phyloP scores from a whole-genome alignment of 768 basidiomycete genomes.

The Imleria badia region DNA sequence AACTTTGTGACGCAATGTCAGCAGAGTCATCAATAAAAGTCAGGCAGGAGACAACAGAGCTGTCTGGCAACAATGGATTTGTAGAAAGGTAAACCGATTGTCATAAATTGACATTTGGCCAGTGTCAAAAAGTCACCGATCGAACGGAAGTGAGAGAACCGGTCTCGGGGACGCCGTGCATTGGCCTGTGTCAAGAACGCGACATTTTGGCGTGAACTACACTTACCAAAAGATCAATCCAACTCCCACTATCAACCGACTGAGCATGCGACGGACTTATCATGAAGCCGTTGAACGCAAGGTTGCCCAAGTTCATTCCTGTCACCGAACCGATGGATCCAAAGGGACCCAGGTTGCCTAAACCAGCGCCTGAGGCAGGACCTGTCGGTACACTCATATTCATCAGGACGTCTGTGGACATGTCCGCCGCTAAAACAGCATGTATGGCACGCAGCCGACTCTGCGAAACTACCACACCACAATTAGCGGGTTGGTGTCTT shows the following conservation, averaged over 20 bases:
- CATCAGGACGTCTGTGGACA: slow-evolving; percentile 26
- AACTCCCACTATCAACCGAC: slow-evolving; percentile 21
- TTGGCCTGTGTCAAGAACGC: background rate
- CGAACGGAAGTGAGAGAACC: background rate
- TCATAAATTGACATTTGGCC: background rate
- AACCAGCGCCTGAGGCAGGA: slow-evolving; percentile 12
- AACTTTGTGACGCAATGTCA: slow-evolving; percentile 42
- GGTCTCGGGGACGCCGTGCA: background rate
- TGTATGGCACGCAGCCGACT: slow-evolving; percentile 74
- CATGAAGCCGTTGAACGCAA: slow-evolving; percentile 25
- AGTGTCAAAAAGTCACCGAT: background rate
- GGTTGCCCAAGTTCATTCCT: slow-evolving; percentile 25
- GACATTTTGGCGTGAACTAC: background rate
- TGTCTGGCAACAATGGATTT: background rate
- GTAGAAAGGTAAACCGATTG: too few species aligned
- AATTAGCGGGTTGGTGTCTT: slow-evolving; percentile 41
- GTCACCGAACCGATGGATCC: slow-evolving; percentile 20
- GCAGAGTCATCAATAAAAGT: background rate
- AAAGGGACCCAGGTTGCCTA: slow-evolving; percentile 27
- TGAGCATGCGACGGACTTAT: slow-evolving; percentile 24
- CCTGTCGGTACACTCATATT: slow-evolving; percentile 18
- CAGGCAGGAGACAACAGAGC: background rate
- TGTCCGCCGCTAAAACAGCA: slow-evolving; percentile 46
- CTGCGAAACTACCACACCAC: slow-evolving; percentile 72
- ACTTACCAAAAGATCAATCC: slow-evolving; percentile 34